Evolutionary conservation across 306 rosid species (phyloP).

Genomic region (Prunus dulcis): DNA sequence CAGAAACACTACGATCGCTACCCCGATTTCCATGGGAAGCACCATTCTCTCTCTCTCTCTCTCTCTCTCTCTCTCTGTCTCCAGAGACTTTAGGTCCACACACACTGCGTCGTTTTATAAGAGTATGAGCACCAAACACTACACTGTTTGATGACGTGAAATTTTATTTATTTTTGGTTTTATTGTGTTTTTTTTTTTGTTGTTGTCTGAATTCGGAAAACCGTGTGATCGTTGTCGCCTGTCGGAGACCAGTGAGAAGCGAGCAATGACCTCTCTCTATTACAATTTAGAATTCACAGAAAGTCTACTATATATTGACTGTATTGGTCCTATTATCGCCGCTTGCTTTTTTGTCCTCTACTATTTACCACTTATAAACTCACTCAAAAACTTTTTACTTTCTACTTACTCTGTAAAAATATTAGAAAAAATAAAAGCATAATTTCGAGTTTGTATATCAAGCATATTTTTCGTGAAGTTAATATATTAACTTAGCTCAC

Average conservation of each 20-base stretch:
- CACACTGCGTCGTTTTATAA: not conserved
- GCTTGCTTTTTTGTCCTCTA: not conserved
- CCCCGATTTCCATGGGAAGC: not conserved
- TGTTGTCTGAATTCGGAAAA: not conserved
- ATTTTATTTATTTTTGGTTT: too few species aligned
- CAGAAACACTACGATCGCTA: conserved; percentile 5
- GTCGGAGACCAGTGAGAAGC: not conserved
- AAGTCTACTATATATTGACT: not conserved
- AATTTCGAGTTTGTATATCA: too few species aligned
- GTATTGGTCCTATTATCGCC: not conserved
- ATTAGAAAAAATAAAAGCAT: not conserved
- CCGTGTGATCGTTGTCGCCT: not conserved
- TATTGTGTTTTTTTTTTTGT: too few species aligned
- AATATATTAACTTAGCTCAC: too few species aligned
- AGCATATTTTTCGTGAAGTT: too few species aligned
- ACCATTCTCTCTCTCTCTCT: conserved; percentile 6
- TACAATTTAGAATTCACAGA: not conserved
- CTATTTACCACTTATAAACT: not conserved
- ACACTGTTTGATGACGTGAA: not conserved
- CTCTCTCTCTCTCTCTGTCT: not conserved
- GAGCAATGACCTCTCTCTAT: not conserved
- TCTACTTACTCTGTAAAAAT: not conserved
- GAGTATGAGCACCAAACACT: not conserved
- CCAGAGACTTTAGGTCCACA: not conserved
- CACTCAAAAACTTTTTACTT: not conserved